Percentiles rank a stretch among this genome's conserved stretches.
Conservation (phyloP, 805 yeast species). For the Hanseniaspora singularis region DNA sequence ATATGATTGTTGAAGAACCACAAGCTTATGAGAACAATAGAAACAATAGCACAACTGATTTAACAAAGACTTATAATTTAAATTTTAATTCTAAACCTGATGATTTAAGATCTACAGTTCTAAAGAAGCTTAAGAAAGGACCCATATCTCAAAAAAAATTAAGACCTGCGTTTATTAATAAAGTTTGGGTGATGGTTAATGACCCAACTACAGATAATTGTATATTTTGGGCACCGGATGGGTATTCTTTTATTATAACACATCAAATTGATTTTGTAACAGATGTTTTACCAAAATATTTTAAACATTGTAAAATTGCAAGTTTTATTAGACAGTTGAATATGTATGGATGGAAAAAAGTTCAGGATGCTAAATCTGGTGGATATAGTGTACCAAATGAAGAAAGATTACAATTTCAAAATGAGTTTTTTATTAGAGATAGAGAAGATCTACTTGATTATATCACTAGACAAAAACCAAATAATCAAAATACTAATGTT, state of each 20-base stretch:
- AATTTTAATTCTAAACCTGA: background rate
- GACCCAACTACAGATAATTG: conserved; percentile 56
- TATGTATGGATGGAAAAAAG: conserved; percentile 99
- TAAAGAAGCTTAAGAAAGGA: conserved; percentile 4
- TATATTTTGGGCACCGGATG: conserved; percentile 79
- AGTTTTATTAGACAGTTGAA: conserved; percentile 90
- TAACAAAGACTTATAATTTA: background rate
- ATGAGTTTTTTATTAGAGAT: conserved; percentile 63
- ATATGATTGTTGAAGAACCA: conserved; percentile 15
- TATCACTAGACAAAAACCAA: conserved; percentile 57
- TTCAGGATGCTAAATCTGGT: conserved; percentile 80
- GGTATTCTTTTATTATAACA: conserved; percentile 70
- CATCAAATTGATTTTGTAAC: conserved; percentile 69
- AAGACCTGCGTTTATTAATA: conserved; percentile 83
- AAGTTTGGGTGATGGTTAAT: conserved; percentile 91
- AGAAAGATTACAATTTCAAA: conserved; percentile 81
- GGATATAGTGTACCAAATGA: conserved; percentile 48
- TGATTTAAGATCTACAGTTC: conserved; percentile 1
- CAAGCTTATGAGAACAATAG: background rate
- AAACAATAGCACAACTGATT: background rate
- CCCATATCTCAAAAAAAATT: conserved; percentile 32
- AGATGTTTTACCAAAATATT: conserved; percentile 74
- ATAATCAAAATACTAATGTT: conserved; percentile 14
- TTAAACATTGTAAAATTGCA: conserved; percentile 91
- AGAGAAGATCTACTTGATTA: conserved; percentile 76